Base-by-base conservation (phyloP, 2,329 filamentous ascomycete genomes). In the Helminthosporium solani region DNA sequence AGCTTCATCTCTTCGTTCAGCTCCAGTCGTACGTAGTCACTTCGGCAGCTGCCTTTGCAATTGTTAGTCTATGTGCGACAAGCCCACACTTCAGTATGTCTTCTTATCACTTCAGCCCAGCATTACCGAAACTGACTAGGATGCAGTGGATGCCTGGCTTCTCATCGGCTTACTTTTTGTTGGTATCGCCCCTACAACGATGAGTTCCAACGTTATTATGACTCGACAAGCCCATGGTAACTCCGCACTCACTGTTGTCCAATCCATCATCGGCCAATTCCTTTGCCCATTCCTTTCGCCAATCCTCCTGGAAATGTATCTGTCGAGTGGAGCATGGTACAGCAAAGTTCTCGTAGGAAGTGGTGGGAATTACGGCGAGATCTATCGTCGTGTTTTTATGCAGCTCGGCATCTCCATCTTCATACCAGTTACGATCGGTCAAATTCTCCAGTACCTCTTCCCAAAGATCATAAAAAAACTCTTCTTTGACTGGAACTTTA, bases 131-230 rank as follows among this genome's bases (percentile, higher is more conserved):
- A 15, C 18, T 44, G 12, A 44, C 23, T 12, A 27, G 15, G 12
- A 37, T 38, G 16, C 33, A 44, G 41, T 88, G 60, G 82, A 86
- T 44, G 74, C 80, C 0, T 81, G 82, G 46, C 75, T 89, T 33
- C 70, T 89, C 23, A 78, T 86, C 2, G 86, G 86, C 8, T 81
- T 88, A 64, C 76, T 88, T 2, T 80, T 86, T 31, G 76, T 83
- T 1, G 78, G 82, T n/a, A 85, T 81, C 59, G 80, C 87, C 3
- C 85, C 86, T 1, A 89, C 86, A 0, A 88, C 86, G 0, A 86
- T 88, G 57, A 80, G 83, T 7, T 87, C 82, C 36, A 88, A 88
- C 63, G 83, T 87, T 7, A 83, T 88, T 33, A 88, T 88, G 84
- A 88, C 86, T 5, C 73, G 84, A 20, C 76, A 81, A 31, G 81